A percentile compares a stretch with the other conserved stretches of the same genome.
Conservation (phyloP, 73 alveolate genomes). For the Urostyla sp. region DNA sequence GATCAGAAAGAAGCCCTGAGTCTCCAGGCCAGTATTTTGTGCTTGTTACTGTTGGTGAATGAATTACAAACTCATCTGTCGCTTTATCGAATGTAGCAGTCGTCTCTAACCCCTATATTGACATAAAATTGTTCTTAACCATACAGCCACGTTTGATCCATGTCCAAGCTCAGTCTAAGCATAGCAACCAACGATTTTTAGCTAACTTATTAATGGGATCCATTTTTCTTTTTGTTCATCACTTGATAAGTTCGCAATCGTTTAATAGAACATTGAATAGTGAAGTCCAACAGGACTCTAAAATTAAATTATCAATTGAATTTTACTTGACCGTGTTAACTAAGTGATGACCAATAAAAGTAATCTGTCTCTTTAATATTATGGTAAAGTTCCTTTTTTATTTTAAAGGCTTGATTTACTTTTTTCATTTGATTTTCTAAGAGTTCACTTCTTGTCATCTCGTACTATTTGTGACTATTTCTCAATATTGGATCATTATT, state of each 20-base stretch:
- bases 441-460: conserved; percentile 62
- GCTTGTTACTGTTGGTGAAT: conserved; percentile 69
- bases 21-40: conserved; percentile 87
- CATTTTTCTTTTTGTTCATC: conserved; percentile 72
- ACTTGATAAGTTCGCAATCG: conserved; percentile 59
- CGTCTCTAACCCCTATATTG: conserved; percentile 59
- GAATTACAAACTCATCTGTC: conserved; percentile 71
- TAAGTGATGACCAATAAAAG: neutral
- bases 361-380: neutral
- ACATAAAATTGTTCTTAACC: neutral
- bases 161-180: conserved; percentile 94
- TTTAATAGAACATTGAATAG: conserved; percentile 57
- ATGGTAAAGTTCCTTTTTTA: conserved; percentile 17
- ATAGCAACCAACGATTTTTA: conserved; percentile 75
- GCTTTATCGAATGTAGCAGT: conserved; percentile 79
- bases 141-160: conserved; percentile 88
- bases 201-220: conserved; percentile 53
- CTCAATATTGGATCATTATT: conserved; percentile 40
- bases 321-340: conserved; percentile 33
- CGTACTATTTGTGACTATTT: conserved; percentile 49
- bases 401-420: conserved; percentile 13
- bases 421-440: conserved; percentile 44
- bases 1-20: conserved; percentile 73
- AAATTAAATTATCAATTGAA: neutral
- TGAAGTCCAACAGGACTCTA: conserved; percentile 58